Evolutionary conservation across 2,329 filamentous ascomycete species (phyloP).

Genomic region (Sclerotinia glacialis): DNA sequence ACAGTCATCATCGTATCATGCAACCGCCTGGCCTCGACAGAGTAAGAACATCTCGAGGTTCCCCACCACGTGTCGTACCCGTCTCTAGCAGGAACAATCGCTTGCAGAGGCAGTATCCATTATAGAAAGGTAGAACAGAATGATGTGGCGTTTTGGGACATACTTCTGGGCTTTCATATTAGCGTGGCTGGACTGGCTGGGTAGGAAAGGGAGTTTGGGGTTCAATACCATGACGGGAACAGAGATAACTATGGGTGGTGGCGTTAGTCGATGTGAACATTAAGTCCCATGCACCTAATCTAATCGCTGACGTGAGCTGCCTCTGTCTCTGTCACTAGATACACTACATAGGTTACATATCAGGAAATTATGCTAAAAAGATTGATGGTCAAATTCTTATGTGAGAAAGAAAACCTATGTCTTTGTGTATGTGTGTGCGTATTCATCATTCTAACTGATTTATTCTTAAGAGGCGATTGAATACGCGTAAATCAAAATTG

Average conservation of each 20-base stretch:
- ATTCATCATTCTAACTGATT: neutral
- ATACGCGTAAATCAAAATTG: too few relatives aligned
- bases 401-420: neutral
- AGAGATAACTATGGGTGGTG: neutral
- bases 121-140: constrained; percentile 5
- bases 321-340: neutral
- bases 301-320: constrained; percentile 2
- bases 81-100: constrained; percentile 30
- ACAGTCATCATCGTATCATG: constrained; percentile 18
- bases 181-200: constrained; percentile 12
- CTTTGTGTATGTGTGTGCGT: neutral
- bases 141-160: constrained; percentile 16
- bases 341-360: neutral
- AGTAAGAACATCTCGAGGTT: constrained; percentile 33
- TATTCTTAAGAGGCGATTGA: too few relatives aligned
- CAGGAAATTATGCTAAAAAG: neutral
- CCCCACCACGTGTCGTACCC: constrained; percentile 31
- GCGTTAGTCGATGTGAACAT: constrained; percentile 3
- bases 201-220: constrained; percentile 1
- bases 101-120: constrained; percentile 29
- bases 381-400: neutral
- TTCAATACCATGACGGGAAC: constrained; percentile 5
- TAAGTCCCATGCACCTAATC: neutral
- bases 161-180: constrained; percentile 16
- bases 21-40: constrained; percentile 29